Conservation (phyloP, 805 yeast species). For the Schwanniomyces yamadae region DNA sequence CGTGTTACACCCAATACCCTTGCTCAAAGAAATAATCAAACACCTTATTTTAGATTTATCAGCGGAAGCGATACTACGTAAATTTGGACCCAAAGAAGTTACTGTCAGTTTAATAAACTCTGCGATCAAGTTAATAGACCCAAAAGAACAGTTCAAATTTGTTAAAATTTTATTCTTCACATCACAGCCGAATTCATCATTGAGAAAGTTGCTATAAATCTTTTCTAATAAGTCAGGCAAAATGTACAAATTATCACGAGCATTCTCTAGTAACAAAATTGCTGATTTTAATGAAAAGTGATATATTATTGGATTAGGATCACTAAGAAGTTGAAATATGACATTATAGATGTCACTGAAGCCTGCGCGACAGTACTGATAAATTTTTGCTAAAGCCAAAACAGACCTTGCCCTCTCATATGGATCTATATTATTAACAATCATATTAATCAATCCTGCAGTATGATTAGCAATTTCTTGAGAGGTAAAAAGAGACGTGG, state of each 20-base stretch:
- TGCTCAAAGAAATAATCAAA: constrained; percentile 26
- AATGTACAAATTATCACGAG: constrained; percentile 43
- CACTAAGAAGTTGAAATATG: constrained; percentile 57
- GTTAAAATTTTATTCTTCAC: constrained; percentile 30
- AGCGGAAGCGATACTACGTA: constrained; percentile 20
- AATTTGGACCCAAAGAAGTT: constrained; percentile 39
- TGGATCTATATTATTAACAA: constrained; percentile 67
- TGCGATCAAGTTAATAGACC: constrained; percentile 23
- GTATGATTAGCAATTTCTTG: constrained; percentile 20
- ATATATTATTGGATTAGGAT: constrained; percentile 86
- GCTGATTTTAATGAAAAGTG: constrained; percentile 67
- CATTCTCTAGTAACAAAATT: constrained; percentile 53
- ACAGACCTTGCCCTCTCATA: constrained; percentile 48
- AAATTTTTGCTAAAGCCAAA: constrained; percentile 29
- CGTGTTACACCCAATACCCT: constrained; percentile 31
- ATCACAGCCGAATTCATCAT: constrained; percentile 39
- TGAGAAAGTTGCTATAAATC: constrained; percentile 30
- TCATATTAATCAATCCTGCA: constrained; percentile 47
- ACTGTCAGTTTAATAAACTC: constrained; percentile 28
- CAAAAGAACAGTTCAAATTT: constrained; percentile 34
- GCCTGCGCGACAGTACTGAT: constrained; percentile 25
- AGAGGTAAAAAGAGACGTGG: constrained; percentile 25
- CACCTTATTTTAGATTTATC: constrained; percentile 24
- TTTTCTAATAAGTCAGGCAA: constrained; percentile 40
- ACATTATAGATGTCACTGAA: constrained; percentile 52